Conservation (phyloP, 2,329 filamentous ascomycete species). For the Xylaria sp. region DNA sequence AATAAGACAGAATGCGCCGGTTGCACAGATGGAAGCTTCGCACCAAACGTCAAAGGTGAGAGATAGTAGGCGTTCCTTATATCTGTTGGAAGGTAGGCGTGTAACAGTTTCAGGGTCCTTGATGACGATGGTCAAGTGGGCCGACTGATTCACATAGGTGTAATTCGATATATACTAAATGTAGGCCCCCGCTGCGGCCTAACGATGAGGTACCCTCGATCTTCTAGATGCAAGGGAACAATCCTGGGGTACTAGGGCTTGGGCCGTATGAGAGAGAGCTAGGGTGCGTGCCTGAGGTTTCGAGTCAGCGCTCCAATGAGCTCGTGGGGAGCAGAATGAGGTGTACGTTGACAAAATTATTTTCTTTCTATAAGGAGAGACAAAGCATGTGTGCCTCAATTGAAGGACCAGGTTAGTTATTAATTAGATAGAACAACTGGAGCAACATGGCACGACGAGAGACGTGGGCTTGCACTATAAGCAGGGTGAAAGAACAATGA, state of each 20-base stretch:
- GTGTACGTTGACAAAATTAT: conserved; percentile 27
- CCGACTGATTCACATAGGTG: conserved; percentile 39
- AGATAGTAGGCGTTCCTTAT: conserved; percentile 40
- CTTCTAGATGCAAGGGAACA: conserved; percentile 38
- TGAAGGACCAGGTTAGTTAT: conserved; percentile 45
- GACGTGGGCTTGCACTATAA: conserved; percentile 29
- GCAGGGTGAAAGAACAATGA: conserved; percentile 34
- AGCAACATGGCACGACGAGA: conserved; percentile 48
- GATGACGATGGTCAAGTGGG: conserved; percentile 38
- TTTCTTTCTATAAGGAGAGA: conserved; percentile 22
- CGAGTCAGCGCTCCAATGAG: conserved; percentile 39
- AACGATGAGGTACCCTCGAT: conserved; percentile 41
- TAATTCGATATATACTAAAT: conserved; percentile 40
- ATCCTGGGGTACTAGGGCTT: conserved; percentile 41
- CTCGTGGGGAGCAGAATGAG: conserved; percentile 33
- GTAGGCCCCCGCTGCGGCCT: conserved; percentile 45
- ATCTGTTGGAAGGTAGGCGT: conserved; percentile 37
- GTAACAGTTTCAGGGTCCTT: conserved; percentile 43
- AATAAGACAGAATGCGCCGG: conserved; percentile 37
- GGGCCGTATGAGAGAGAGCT: conserved; percentile 36
- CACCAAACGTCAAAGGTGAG: conserved; percentile 27
- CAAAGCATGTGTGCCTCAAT: conserved; percentile 30
- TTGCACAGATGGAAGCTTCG: conserved; percentile 29
- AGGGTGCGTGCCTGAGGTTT: conserved; percentile 27
- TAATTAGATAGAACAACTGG: conserved; percentile 43